Conservation (phyloP, 129 eudicot species). For the Oenanthe sinensis region DNA sequence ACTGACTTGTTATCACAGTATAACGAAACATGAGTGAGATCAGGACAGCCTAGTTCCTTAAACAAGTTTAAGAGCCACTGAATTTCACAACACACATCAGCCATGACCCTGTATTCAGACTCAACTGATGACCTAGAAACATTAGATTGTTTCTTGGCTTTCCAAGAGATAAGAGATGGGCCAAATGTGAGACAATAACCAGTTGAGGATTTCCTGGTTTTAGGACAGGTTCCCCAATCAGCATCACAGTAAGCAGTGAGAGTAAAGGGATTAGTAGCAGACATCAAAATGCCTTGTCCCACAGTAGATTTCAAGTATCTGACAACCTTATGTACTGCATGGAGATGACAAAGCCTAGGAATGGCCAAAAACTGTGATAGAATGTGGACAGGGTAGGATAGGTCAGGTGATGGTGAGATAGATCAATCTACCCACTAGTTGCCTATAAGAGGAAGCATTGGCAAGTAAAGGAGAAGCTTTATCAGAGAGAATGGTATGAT, state of each 20-base stretch:
- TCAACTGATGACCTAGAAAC: slow-evolving; percentile 2
- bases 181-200: too few relatives aligned
- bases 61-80: too few relatives aligned
- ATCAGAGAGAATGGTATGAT: too few relatives aligned
- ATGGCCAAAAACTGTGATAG: neutral
- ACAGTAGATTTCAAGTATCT: too few relatives aligned
- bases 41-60: neutral
- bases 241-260: neutral
- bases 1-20: slow-evolving; percentile 10
- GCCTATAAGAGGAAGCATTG: too few relatives aligned
- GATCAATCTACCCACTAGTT: too few relatives aligned
- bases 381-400: neutral
- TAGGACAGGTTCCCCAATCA: too few relatives aligned
- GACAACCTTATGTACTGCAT: too few relatives aligned
- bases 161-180: too few relatives aligned
- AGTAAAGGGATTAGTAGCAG: neutral
- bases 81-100: neutral
- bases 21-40: neutral
- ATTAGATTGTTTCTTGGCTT: neutral
- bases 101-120: neutral
- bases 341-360: neutral
- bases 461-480: too few relatives aligned
- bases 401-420: too few relatives aligned
- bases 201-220: too few relatives aligned
- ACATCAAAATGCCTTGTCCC: neutral